A percentile compares a stretch with the other conserved stretches of the same genome.
Evolutionary conservation across 2,329 filamentous ascomycete species (phyloP).

Genomic region (Cadophora sp.): DNA sequence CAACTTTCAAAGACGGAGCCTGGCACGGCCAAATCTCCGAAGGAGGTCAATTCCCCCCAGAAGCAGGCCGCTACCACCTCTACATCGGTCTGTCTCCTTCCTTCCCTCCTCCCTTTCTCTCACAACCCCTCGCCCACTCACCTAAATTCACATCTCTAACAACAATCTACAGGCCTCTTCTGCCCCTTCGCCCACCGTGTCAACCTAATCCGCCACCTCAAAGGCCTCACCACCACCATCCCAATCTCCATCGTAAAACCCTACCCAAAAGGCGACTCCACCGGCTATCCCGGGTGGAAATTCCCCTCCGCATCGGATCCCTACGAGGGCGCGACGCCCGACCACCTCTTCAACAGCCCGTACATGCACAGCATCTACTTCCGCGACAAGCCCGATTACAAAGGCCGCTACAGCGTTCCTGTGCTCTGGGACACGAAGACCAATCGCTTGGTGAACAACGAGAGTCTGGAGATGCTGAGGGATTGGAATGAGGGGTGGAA

Average conservation of each 20-base stretch:
- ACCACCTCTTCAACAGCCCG: slow-evolving; percentile 65
- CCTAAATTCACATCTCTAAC: not conserved
- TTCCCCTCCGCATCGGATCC: slow-evolving; percentile 66
- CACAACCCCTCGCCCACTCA: too few relatives aligned
- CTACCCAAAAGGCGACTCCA: slow-evolving; percentile 69
- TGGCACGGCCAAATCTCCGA: slow-evolving; percentile 37
- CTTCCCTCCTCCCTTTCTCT: not conserved
- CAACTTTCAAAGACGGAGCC: slow-evolving; percentile 35
- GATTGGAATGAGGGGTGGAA: slow-evolving; percentile 70
- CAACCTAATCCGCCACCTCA: slow-evolving; percentile 85
- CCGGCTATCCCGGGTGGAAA: slow-evolving; percentile 71
- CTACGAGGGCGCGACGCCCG: slow-evolving; percentile 65
- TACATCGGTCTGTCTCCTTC: slow-evolving; percentile 70
- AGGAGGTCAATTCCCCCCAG: slow-evolving; percentile 62
- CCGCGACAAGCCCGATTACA: slow-evolving; percentile 66
- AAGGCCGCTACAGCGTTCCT: slow-evolving; percentile 71
- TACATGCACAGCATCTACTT: slow-evolving; percentile 73
- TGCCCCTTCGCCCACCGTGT: slow-evolving; percentile 68
- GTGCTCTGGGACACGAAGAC: slow-evolving; percentile 68
- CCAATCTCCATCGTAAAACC: slow-evolving; percentile 53
- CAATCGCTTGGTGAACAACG: slow-evolving; percentile 78
- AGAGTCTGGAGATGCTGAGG: slow-evolving; percentile 80
- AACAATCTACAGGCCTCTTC: slow-evolving; percentile 57
- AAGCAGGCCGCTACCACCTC: slow-evolving; percentile 90
- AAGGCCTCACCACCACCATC: slow-evolving; percentile 87